Conservation (phyloP, 176 grass and related monocot genomes). For the Musa schizocarpa region DNA sequence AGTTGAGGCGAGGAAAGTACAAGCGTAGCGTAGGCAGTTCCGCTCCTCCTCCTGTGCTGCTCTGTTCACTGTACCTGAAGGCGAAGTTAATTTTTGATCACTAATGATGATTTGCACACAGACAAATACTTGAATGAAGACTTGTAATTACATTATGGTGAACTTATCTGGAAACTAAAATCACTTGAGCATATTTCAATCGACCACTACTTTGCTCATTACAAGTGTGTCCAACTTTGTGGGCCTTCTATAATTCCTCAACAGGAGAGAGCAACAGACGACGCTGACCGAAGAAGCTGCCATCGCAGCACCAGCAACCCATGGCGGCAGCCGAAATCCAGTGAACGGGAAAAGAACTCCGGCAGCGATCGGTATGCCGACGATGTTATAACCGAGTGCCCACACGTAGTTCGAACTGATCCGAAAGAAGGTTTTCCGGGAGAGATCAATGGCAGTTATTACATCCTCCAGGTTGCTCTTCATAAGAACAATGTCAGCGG, state of each 20-base stretch:
- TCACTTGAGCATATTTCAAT: background rate
- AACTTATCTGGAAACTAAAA: no score
- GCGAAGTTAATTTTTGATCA: no score
- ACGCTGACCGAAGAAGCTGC: conserved; percentile 83
- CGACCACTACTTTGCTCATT: conserved; percentile 10
- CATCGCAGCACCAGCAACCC: conserved; percentile 93
- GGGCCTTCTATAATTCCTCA: conserved; percentile 78
- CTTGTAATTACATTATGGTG: no score
- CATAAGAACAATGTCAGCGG: conserved; percentile 93
- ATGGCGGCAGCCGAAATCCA: conserved; percentile 72
- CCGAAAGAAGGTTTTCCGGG: conserved; percentile 76
- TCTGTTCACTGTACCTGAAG: no score
- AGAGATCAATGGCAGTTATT: conserved; percentile 80
- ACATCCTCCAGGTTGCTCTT: conserved; percentile 96
- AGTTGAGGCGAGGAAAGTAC: conserved; percentile 26
- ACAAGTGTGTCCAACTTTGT: conserved; percentile 28
- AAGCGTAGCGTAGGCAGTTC: background rate
- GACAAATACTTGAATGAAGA: no score
- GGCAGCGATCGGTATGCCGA: conserved; percentile 68
- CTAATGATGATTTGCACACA: no score
- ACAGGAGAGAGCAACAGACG: conserved; percentile 73
- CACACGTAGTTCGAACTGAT: conserved; percentile 92
- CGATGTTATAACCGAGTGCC: conserved; percentile 90
- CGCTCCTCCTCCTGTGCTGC: no score
- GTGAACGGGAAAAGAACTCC: conserved; percentile 69